Percentiles rank a stretch among this genome's conserved stretches.
Evolutionary conservation across 768 basidiomycete genomes (phyloP).

Genomic region (Roridomyces roridus): DNA sequence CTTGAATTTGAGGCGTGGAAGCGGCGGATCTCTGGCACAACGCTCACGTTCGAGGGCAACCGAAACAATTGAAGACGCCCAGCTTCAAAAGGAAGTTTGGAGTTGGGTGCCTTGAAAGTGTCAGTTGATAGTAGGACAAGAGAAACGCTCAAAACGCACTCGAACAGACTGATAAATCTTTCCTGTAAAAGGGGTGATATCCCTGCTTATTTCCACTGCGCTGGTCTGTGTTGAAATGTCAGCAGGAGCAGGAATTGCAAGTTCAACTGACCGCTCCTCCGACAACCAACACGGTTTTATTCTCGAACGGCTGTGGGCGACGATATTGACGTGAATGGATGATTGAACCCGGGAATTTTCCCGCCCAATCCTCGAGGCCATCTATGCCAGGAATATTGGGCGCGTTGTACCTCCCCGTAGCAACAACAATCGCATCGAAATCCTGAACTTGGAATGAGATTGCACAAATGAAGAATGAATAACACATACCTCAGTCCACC

Average conservation of each 20-base stretch:
- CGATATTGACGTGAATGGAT: conserved; percentile 40
- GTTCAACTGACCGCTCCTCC: conserved; percentile 27
- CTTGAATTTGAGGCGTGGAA: conserved; percentile 34
- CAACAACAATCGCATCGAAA: conserved; percentile 21
- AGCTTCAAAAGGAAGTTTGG: conserved; percentile 13
- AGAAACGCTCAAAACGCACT: conserved; percentile 1
- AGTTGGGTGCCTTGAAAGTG: background rate
- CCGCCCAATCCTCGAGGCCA: conserved; percentile 29
- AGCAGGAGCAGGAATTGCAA: no score
- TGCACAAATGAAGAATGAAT: background rate
- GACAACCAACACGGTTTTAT: conserved; percentile 36
- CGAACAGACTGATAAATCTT: conserved; percentile 26
- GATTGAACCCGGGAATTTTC: conserved; percentile 28
- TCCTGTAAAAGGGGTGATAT: conserved; percentile 22
- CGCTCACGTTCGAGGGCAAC: conserved; percentile 40
- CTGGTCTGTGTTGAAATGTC: conserved; percentile 4
- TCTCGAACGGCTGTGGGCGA: conserved; percentile 32
- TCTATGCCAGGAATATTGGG: conserved; percentile 11
- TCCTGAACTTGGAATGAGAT: background rate
- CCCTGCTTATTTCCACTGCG: conserved; percentile 30
- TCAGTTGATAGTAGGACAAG: no score
- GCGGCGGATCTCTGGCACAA: conserved; percentile 46
- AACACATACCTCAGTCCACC: conserved; percentile 11
- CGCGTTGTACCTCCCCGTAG: conserved; percentile 17
- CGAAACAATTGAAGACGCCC: conserved; percentile 23